phyloP scores from a whole-genome alignment of 805 yeast species.

The Hanseniaspora opuntiae region DNA sequence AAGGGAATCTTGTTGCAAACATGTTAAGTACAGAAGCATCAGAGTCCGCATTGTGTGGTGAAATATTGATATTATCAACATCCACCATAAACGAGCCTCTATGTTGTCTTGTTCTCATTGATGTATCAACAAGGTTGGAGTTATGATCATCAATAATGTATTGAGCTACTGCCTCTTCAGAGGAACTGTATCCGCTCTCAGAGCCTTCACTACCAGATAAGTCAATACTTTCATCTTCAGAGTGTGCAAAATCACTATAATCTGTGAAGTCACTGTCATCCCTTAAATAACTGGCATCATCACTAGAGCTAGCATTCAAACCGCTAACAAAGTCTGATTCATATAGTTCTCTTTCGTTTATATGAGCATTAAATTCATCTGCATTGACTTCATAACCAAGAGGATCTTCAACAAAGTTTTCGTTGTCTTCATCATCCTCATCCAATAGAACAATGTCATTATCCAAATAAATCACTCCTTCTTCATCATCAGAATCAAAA shows the following conservation, averaged over 20 bases:
- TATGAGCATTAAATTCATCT: constrained; percentile 18
- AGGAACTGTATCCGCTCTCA: not conserved
- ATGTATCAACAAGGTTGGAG: not conserved
- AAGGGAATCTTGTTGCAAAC: not conserved
- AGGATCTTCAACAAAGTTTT: constrained; percentile 20
- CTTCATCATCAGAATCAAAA: constrained; percentile 16
- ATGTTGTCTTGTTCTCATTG: not conserved
- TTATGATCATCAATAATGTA: not conserved
- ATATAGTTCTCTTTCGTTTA: constrained; percentile 21
- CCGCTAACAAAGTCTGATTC: constrained; percentile 24
- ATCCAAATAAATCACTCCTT: constrained; percentile 25
- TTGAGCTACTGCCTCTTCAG: not conserved
- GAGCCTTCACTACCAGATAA: not conserved
- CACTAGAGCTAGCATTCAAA: not conserved
- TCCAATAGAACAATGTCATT: constrained; percentile 25
- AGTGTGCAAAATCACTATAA: constrained; percentile 14
- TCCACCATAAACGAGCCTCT: not conserved
- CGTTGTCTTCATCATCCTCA: constrained; percentile 15
- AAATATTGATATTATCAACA: not conserved
- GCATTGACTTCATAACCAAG: constrained; percentile 20
- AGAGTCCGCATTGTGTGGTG: not conserved
- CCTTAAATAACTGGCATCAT: constrained; percentile 14
- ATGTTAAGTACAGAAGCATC: not conserved
- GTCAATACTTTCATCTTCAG: constrained; percentile 3
- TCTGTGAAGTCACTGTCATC: constrained; percentile 18